Conservation (phyloP, 306 rosid genomes). For the Rubus idaeus region DNA sequence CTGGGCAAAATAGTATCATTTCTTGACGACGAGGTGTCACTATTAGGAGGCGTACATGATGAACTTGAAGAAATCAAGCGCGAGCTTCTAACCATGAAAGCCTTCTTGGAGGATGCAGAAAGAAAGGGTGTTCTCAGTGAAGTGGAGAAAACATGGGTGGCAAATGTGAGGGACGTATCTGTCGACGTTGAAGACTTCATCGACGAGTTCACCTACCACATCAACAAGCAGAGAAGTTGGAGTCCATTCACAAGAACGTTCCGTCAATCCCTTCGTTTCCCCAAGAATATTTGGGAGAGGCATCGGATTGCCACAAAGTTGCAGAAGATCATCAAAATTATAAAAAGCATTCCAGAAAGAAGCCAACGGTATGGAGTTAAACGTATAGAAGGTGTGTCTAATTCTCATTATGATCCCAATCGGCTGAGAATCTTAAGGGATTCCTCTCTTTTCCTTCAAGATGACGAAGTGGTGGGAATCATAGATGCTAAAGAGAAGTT, state of each 20-base stretch:
- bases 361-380: neutral
- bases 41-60: neutral
- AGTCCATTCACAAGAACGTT: neutral
- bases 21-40: neutral
- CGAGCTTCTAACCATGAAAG: slow-evolving; percentile 10
- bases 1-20: neutral
- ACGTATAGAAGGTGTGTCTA: neutral
- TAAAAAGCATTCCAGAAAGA: neutral
- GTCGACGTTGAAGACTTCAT: slow-evolving; percentile 8
- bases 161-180: neutral
- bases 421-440: neutral
- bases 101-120: slow-evolving; percentile 1
- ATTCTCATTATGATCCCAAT: neutral
- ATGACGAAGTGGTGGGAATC: slow-evolving; percentile 18
- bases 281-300: slow-evolving; percentile 1
- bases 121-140: neutral
- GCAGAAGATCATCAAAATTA: neutral
- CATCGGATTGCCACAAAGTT: neutral
- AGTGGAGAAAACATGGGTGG: neutral
- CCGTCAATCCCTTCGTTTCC: neutral
- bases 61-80: neutral
- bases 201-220: slow-evolving; percentile 1
- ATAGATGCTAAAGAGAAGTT: neutral
- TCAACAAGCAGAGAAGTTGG: neutral
- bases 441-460: slow-evolving; percentile 9